phyloP scores from a whole-genome alignment of 306 rosid genomes.

The Crataegus laevigata region DNA sequence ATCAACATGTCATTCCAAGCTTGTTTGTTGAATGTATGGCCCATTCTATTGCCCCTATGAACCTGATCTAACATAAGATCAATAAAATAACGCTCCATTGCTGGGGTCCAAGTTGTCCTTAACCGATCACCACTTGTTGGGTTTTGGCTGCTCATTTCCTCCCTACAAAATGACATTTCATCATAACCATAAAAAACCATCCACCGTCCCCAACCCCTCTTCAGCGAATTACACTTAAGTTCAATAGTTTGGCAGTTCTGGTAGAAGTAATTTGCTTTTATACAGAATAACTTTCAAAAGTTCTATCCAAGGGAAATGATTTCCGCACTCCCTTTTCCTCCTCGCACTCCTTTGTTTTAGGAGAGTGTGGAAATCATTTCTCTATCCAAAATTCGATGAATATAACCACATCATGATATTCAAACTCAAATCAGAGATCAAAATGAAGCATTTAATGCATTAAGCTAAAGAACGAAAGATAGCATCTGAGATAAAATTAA shows the following conservation, averaged over 20 bases:
- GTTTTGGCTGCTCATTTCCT: conserved; percentile 32
- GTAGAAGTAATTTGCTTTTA: background rate
- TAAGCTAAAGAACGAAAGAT: no score
- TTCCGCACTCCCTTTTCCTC: no score
- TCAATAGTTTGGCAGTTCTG: background rate
- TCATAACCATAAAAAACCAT: background rate
- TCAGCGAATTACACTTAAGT: background rate
- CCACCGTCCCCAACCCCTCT: background rate
- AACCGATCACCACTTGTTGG: conserved; percentile 21
- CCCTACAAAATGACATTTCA: background rate
- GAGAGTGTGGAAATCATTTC: background rate
- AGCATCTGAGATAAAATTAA: no score
- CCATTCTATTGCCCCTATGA: conserved; percentile 48
- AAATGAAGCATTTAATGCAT: background rate
- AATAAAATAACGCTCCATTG: conserved; percentile 35
- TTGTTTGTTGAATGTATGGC: conserved; percentile 48
- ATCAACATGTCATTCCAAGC: conserved; percentile 52
- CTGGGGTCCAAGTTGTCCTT: conserved; percentile 39
- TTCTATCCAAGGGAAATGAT: no score
- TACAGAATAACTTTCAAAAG: background rate
- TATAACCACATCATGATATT: background rate
- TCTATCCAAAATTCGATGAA: background rate
- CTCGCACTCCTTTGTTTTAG: background rate
- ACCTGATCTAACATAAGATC: conserved; percentile 39
- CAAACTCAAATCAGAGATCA: background rate